Conservation (phyloP, 805 yeast genomes). For the Sugiyamaella qingdaonensis region DNA sequence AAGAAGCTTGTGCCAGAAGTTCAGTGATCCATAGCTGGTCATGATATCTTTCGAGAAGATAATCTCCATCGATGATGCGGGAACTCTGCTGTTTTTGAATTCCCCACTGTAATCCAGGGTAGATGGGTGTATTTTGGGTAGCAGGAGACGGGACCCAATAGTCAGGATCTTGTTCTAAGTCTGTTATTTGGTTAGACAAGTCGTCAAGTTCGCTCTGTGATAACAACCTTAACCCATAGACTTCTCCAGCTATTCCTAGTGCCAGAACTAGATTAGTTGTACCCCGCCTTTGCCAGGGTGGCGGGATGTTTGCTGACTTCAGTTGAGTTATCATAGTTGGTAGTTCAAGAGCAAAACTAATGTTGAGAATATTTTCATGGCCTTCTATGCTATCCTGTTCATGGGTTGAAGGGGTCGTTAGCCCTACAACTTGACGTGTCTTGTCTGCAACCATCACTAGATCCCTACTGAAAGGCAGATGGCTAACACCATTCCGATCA, state of each 20-base stretch:
- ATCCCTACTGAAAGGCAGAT: neutral
- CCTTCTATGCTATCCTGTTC: neutral
- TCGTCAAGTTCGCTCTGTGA: neutral
- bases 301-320: neutral
- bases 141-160: neutral
- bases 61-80: conserved; percentile 8
- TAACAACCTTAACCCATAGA: conserved; percentile 2
- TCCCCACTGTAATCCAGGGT: conserved; percentile 9
- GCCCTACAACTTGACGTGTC: conserved; percentile 6
- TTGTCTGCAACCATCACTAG: conserved; percentile 11
- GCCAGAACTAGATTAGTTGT: neutral
- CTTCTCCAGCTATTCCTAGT: conserved; percentile 5
- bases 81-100: neutral
- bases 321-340: conserved; percentile 10
- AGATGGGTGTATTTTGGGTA: neutral
- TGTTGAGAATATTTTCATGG: neutral
- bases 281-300: neutral
- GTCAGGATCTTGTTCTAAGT: conserved; percentile 1
- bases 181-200: neutral
- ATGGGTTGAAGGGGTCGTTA: neutral
- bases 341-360: conserved; percentile 4
- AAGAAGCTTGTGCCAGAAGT: conserved; percentile 3
- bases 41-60: neutral
- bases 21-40: conserved; percentile 4
- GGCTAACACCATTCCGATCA: neutral